These are phyloP conservation scores for Amaranthus tricolor DNA, from an alignment of 179 eudicot species.

Conservation along the genomic window DNA sequence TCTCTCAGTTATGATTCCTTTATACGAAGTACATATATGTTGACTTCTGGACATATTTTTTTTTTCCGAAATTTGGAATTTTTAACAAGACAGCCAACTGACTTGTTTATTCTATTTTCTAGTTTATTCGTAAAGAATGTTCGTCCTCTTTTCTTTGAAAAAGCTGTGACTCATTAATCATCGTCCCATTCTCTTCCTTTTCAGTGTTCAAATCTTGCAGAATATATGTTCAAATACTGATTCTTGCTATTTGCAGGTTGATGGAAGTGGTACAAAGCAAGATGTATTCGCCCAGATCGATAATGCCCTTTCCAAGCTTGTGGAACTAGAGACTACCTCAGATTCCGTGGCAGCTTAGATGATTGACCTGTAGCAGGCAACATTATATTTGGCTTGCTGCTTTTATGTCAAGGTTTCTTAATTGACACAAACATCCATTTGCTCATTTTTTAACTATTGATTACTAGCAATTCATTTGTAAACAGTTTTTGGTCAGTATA, in stretches of 20 bases:
- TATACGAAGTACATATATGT: too few species aligned
- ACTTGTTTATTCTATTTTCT: too few species aligned
- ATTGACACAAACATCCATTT: slow-evolving; percentile 1
- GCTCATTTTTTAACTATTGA: neutral
- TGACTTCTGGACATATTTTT: too few species aligned
- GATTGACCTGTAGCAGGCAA: neutral
- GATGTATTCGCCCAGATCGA: slow-evolving; percentile 79
- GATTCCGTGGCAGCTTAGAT: slow-evolving; percentile 35
- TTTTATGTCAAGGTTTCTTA: too few species aligned
- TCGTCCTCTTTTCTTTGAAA: too few species aligned
- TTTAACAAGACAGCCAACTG: too few species aligned
- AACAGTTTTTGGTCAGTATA: slow-evolving; percentile 12
- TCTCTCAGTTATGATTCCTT: too few species aligned
- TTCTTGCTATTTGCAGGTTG: slow-evolving; percentile 45
- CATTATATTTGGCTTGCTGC: neutral
- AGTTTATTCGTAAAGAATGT: too few species aligned
- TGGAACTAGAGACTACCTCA: slow-evolving; percentile 40
- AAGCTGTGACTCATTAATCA: too few species aligned
- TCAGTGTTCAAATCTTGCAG: neutral
- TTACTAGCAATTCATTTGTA: slow-evolving; percentile 24
- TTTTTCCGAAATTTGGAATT: too few species aligned
- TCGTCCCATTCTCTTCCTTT: neutral
- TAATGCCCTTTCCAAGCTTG: slow-evolving; percentile 43
- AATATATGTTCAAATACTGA: neutral
- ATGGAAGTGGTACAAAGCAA: slow-evolving; percentile 61